A percentile compares a stretch with the other conserved stretches of the same genome.
phyloP scores from a whole-genome alignment of 2,329 filamentous ascomycete species.

The Sclerotinia nivalis region DNA sequence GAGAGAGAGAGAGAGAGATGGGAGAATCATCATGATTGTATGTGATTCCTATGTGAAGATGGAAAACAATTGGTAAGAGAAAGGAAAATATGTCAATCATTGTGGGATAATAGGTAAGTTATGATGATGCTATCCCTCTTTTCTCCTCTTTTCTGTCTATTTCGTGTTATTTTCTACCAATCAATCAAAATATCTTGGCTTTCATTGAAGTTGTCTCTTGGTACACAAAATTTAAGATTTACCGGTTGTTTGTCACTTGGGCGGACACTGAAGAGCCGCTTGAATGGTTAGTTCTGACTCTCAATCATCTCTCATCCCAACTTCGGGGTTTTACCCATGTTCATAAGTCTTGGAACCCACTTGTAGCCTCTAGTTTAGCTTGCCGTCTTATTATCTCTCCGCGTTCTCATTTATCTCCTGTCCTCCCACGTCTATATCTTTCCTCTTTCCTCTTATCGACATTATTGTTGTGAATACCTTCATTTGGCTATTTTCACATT shows the following conservation, averaged over 20 bases:
- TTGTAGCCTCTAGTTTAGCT: conserved; percentile 1
- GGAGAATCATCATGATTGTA: not conserved
- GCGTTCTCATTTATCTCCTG: conserved; percentile 15
- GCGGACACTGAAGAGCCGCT: not conserved
- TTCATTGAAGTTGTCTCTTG: conserved; percentile 1
- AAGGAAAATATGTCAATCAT: not conserved
- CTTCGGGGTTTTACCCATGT: conserved; percentile 18
- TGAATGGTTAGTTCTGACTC: conserved; percentile 7
- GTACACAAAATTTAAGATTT: conserved; percentile 19
- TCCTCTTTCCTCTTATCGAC: conserved; percentile 25
- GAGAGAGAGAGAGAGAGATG: not conserved
- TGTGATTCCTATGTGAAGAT: not conserved
- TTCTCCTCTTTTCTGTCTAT: not conserved
- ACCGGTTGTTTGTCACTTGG: not conserved
- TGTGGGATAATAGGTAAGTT: not conserved
- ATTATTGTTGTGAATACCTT: conserved; percentile 25
- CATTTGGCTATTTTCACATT: conserved; percentile 50
- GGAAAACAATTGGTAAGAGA: not conserved
- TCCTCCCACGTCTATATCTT: conserved; percentile 35
- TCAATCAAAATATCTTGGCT: conserved; percentile 15
- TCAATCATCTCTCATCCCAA: conserved; percentile 16
- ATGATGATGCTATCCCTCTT: not conserved
- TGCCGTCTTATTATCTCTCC: conserved; percentile 15
- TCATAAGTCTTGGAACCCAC: conserved; percentile 13
- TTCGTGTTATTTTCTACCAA: not conserved